phyloP scores from a whole-genome alignment of 164 flowering plant species.

The Vitis vinifera region DNA sequence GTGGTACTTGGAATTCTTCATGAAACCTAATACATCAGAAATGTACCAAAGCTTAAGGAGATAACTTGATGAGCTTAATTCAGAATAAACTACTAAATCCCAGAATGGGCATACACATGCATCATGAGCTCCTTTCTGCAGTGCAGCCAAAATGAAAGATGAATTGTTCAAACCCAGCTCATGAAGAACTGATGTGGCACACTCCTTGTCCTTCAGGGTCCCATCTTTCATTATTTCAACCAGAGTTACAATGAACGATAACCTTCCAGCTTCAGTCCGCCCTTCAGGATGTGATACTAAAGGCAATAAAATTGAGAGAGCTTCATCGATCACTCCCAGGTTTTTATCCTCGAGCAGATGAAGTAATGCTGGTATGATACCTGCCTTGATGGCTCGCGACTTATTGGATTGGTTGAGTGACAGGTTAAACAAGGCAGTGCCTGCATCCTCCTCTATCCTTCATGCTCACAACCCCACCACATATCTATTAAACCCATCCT shows the following conservation, averaged over 20 bases:
- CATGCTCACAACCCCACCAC: too few species aligned
- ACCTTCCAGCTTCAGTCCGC: constrained; percentile 31
- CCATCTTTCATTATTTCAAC: constrained; percentile 26
- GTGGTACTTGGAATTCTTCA: too few species aligned
- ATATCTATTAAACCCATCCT: too few species aligned
- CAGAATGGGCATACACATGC: too few species aligned
- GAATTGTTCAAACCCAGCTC: constrained; percentile 28
- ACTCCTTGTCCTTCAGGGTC: constrained; percentile 40
- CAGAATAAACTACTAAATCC: too few species aligned
- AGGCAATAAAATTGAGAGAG: too few species aligned
- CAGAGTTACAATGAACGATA: constrained; percentile 23
- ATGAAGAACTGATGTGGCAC: constrained; percentile 31
- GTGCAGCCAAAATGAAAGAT: constrained; percentile 22
- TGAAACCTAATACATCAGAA: too few species aligned
- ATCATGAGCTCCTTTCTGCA: constrained; percentile 1
- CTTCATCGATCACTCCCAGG: too few species aligned
- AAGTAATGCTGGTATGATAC: constrained; percentile 43
- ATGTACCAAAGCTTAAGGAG: too few species aligned
- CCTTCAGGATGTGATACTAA: constrained; percentile 10
- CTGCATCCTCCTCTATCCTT: constrained; percentile 60
- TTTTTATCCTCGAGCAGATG: too few species aligned
- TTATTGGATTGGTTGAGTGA: constrained; percentile 70
- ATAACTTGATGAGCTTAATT: too few species aligned
- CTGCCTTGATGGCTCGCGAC: constrained; percentile 62
- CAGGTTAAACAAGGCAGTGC: constrained; percentile 79